These are phyloP conservation scores for Cochlearia excelsa DNA, from an alignment of 345 rosid species.

Conservation along the genomic window DNA sequence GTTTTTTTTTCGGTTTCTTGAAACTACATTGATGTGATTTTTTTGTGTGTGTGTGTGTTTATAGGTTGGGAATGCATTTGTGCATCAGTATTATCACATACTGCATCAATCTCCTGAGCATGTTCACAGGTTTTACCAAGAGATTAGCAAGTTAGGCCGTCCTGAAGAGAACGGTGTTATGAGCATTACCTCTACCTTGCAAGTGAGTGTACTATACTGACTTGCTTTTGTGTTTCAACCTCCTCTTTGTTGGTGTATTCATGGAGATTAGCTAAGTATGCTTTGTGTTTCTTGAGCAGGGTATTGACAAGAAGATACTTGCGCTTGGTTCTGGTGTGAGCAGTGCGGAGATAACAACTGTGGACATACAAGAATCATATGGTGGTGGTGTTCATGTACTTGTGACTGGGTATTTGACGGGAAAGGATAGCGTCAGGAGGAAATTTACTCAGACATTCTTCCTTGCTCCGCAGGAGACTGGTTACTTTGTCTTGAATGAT, in stretches of 20 bases:
- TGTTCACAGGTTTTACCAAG: slow-evolving; percentile 94
- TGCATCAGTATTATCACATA: slow-evolving; percentile 87
- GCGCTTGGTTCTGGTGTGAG: slow-evolving; percentile 55
- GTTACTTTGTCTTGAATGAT: slow-evolving; percentile 95
- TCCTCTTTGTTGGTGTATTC: neutral
- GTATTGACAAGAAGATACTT: slow-evolving; percentile 73
- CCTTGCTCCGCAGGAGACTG: slow-evolving; percentile 90
- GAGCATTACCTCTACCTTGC: slow-evolving; percentile 77
- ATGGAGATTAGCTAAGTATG: neutral
- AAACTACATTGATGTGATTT: slow-evolving; percentile 3
- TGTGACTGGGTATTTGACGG: slow-evolving; percentile 78
- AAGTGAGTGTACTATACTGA: slow-evolving; percentile 43
- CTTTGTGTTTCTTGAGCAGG: slow-evolving; percentile 45
- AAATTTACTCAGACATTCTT: slow-evolving; percentile 82
- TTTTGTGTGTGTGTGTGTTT: neutral
- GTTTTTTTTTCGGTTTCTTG: slow-evolving; percentile 1
- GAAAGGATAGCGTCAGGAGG: slow-evolving; percentile 48
- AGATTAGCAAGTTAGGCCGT: slow-evolving; percentile 87
- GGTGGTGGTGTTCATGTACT: slow-evolving; percentile 67
- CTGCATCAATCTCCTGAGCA: slow-evolving; percentile 84
- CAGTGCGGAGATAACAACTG: slow-evolving; percentile 59
- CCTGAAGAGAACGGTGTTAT: slow-evolving; percentile 67
- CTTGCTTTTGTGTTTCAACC: neutral
- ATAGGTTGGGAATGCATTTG: slow-evolving; percentile 95
- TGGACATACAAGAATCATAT: slow-evolving; percentile 76